Percentiles rank a stretch among this genome's conserved stretches.
These are phyloP conservation scores for Triticum timopheevii DNA, from an alignment of 176 grass and related monocot genomes.

Conservation along the genomic window DNA sequence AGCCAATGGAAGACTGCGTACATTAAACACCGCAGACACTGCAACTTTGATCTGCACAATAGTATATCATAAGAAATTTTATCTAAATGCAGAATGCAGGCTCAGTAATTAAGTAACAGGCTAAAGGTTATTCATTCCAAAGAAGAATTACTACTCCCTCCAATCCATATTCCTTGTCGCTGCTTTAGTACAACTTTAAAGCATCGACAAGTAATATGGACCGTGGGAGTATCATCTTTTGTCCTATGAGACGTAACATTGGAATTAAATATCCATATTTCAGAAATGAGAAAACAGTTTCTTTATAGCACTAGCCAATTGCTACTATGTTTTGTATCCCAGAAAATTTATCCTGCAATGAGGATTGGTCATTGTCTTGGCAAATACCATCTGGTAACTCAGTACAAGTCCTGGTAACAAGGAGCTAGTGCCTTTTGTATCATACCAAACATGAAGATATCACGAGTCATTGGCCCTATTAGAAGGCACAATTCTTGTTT, in stretches of 20 bases:
- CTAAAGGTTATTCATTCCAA: neutral
- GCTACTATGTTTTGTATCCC: constrained; percentile 10
- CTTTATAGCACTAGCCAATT: neutral
- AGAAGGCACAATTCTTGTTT: neutral
- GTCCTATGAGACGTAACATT: neutral
- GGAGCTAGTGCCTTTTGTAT: neutral
- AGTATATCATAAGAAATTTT: constrained; percentile 5
- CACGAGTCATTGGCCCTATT: neutral
- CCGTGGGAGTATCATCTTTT: too few species aligned
- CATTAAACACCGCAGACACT: constrained; percentile 67
- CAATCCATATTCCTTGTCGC: too few species aligned
- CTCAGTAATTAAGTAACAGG: neutral
- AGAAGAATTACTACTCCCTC: neutral
- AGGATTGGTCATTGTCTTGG: neutral
- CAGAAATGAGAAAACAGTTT: neutral
- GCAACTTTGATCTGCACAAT: constrained; percentile 74
- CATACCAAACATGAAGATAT: constrained; percentile 20
- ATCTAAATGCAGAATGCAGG: neutral
- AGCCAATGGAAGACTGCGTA: constrained; percentile 73
- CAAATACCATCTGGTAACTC: constrained; percentile 1
- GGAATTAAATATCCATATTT: constrained; percentile 11
- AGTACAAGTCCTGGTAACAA: neutral
- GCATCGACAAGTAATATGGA: too few species aligned
- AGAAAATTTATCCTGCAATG: neutral
- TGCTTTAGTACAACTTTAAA: too few species aligned